A percentile compares a stretch with the other conserved stretches of the same genome.
Evolutionary conservation across 768 basidiomycete genomes (phyloP).

Genomic region (Russula vinacea): DNA sequence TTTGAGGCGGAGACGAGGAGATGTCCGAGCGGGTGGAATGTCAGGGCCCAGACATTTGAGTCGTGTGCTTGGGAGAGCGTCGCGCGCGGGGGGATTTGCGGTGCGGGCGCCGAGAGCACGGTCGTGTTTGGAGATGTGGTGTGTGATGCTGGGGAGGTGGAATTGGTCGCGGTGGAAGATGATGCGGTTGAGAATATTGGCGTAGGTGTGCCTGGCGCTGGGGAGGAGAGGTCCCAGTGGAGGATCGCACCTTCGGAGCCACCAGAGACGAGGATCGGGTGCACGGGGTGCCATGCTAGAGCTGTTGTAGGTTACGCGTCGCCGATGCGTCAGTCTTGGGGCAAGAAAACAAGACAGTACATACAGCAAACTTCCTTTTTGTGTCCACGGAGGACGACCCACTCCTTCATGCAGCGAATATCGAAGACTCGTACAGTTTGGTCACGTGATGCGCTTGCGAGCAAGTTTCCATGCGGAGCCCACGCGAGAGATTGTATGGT

Average conservation of each 20-base stretch:
- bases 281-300: conserved; percentile 93
- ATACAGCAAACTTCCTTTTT: conserved; percentile 76
- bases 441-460: conserved; percentile 93
- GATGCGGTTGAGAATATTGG: not conserved
- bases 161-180: not conserved
- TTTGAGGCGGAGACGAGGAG: conserved; percentile 92
- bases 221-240: conserved; percentile 82
- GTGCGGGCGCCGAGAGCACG: conserved; percentile 31
- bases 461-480: conserved; percentile 91
- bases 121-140: not conserved
- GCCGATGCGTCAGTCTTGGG: not conserved
- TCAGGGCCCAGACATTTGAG: conserved; percentile 93
- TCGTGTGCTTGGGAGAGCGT: conserved; percentile 96
- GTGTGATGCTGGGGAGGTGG: not conserved
- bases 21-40: conserved; percentile 95
- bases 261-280: conserved; percentile 88
- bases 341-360: not conserved
- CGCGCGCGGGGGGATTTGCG: conserved; percentile 55
- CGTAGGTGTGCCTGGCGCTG: conserved; percentile 49
- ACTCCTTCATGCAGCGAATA: conserved; percentile 97
- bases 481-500: conserved; percentile 90
- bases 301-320: conserved; percentile 44
- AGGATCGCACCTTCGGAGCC: conserved; percentile 92
- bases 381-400: conserved; percentile 88
- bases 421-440: conserved; percentile 95